Conservation (phyloP, 139 green algal species). For the Tetradesmus lagerheimii region DNA sequence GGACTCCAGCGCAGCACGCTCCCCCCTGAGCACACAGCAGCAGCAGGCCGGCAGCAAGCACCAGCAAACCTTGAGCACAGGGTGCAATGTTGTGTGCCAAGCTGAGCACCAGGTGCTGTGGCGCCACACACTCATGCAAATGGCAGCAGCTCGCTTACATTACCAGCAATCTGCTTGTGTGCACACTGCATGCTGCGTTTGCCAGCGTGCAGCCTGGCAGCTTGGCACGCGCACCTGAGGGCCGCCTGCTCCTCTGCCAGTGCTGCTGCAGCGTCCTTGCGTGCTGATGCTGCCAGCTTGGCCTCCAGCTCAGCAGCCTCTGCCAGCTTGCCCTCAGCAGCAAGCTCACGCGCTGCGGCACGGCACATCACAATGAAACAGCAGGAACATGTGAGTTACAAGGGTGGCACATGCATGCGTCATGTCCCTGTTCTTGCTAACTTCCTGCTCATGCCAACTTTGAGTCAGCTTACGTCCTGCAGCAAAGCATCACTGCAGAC, state of each 20-base stretch:
- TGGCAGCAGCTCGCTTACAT: too few relatives aligned
- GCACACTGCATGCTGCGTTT: too few relatives aligned
- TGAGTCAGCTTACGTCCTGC: too few relatives aligned
- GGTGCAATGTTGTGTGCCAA: neutral
- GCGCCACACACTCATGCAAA: too few relatives aligned
- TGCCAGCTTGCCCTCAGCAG: conserved; percentile 50
- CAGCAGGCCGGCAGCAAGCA: neutral
- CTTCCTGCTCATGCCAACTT: too few relatives aligned
- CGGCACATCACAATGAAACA: neutral
- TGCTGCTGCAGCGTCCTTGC: conserved; percentile 22
- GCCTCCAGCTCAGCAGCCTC: conserved; percentile 53
- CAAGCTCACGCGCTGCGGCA: conserved; percentile 47
- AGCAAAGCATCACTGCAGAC: too few relatives aligned
- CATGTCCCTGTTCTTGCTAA: too few relatives aligned
- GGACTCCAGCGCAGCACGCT: conserved; percentile 47
- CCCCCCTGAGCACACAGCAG: neutral
- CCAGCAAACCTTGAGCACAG: neutral
- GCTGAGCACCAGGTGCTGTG: too few relatives aligned
- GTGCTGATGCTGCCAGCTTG: conserved; percentile 23
- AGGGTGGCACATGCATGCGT: too few relatives aligned
- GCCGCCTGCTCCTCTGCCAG: conserved; percentile 33
- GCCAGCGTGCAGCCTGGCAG: neutral
- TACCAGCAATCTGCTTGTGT: too few relatives aligned
- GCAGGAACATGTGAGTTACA: neutral
- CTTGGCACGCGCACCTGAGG: neutral